phyloP scores from a whole-genome alignment of 2,329 filamentous ascomycete genomes.

The Karstenula rhodostoma region DNA sequence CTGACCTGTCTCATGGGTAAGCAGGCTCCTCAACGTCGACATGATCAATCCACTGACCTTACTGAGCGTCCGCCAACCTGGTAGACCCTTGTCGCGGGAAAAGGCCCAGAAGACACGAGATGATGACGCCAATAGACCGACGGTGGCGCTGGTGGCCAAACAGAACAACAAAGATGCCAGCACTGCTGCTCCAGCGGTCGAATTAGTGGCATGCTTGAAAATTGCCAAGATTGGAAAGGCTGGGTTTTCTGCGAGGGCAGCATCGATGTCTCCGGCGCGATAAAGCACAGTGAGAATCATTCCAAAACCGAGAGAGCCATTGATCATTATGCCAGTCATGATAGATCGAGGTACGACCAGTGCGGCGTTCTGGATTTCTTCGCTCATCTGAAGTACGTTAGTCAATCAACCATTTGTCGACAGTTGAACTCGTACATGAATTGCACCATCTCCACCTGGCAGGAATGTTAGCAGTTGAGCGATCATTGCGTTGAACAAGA shows the following conservation, averaged over 20 bases:
- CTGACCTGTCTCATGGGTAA: constrained; percentile 36
- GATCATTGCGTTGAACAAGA: not conserved
- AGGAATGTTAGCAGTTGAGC: constrained; percentile 1
- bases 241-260: constrained; percentile 45
- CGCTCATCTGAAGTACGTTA: constrained; percentile 33
- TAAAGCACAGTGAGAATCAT: constrained; percentile 47
- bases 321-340: constrained; percentile 43
- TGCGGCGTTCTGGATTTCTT: constrained; percentile 35
- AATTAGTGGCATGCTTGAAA: constrained; percentile 47
- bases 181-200: constrained; percentile 51
- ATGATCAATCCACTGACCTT: constrained; percentile 21
- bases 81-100: constrained; percentile 50
- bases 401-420: not conserved
- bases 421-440: constrained; percentile 39
- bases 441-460: constrained; percentile 41
- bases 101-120: constrained; percentile 53
- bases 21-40: not conserved
- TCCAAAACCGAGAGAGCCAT: constrained; percentile 44
- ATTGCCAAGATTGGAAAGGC: constrained; percentile 58
- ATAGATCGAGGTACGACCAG: constrained; percentile 41
- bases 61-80: constrained; percentile 42
- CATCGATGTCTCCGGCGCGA: constrained; percentile 45
- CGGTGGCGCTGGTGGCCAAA: constrained; percentile 44
- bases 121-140: constrained; percentile 48
- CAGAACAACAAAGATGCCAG: constrained; percentile 49